Conservation (phyloP, 2,329 filamentous ascomycete species). For the Mollisia scopiformis region DNA sequence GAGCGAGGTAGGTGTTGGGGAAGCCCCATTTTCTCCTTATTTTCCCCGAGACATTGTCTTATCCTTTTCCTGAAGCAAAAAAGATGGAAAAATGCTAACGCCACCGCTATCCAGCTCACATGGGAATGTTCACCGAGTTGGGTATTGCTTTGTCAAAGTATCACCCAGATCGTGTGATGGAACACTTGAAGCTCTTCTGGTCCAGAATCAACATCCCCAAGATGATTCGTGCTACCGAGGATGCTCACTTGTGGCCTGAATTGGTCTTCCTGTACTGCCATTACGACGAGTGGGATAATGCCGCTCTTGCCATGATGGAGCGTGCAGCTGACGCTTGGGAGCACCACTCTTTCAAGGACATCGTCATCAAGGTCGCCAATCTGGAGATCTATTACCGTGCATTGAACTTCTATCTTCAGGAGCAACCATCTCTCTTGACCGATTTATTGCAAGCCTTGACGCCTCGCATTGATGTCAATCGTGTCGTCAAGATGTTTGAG, state of each 20-base stretch:
- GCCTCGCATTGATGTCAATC: constrained; percentile 94
- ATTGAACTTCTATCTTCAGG: constrained; percentile 95
- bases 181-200: constrained; percentile 99
- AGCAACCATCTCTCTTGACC: constrained; percentile 94
- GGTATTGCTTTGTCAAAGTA: constrained; percentile 94
- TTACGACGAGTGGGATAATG: constrained; percentile 98
- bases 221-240: constrained; percentile 91
- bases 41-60: too few species aligned
- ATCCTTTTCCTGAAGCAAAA: too few species aligned
- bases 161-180: constrained; percentile 94
- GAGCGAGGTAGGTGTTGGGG: too few species aligned
- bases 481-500: constrained; percentile 98
- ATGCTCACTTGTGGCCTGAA: constrained; percentile 96
- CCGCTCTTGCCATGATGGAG: constrained; percentile 96
- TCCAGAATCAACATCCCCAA: constrained; percentile 96
- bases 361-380: constrained; percentile 95
- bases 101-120: constrained; percentile 69
- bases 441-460: constrained; percentile 91
- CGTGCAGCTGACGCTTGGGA: constrained; percentile 97
- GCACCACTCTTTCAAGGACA: constrained; percentile 99
- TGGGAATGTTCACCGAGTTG: constrained; percentile 95
- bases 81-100: too few species aligned
- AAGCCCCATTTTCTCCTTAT: constrained; percentile 5
- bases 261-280: constrained; percentile 97
- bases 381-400: constrained; percentile 98